phyloP scores from a whole-genome alignment of 2,329 filamentous ascomycete genomes.

The Fusarium pseudocircinatum region DNA sequence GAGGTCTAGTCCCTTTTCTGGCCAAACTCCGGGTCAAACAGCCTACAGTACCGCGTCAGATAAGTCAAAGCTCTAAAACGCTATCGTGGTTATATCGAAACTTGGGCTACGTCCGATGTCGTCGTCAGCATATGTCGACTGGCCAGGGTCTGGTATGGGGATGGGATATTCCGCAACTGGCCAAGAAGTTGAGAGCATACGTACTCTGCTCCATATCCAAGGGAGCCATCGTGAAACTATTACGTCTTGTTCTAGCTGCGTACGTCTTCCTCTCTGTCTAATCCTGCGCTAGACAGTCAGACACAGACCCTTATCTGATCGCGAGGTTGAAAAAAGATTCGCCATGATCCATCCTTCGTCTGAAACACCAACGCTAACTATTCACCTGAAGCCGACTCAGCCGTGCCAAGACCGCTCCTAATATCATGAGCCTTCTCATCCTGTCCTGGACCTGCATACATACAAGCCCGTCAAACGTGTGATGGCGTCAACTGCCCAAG shows the following conservation, averaged over 20 bases:
- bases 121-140: constrained; percentile 17
- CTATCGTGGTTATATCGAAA: constrained; percentile 7
- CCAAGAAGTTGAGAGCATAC: constrained; percentile 14
- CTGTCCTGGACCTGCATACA: constrained; percentile 2
- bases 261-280: constrained; percentile 13
- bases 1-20: constrained; percentile 12
- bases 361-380: constrained; percentile 14
- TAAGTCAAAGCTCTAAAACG: constrained; percentile 24
- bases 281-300: neutral
- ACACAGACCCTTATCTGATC: constrained; percentile 11
- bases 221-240: constrained; percentile 23
- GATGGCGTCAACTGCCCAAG: constrained; percentile 7
- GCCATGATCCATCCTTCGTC: neutral
- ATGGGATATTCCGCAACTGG: neutral
- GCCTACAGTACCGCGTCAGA: neutral
- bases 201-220: constrained; percentile 21
- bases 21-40: constrained; percentile 12
- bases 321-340: neutral
- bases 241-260: constrained; percentile 15
- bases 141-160: constrained; percentile 13
- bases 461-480: neutral
- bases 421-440: neutral
- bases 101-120: constrained; percentile 9
- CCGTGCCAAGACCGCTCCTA: constrained; percentile 25
- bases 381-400: constrained; percentile 14